phyloP scores from a whole-genome alignment of 2,329 filamentous ascomycete genomes.

The Rhynchosporium graminicola region DNA sequence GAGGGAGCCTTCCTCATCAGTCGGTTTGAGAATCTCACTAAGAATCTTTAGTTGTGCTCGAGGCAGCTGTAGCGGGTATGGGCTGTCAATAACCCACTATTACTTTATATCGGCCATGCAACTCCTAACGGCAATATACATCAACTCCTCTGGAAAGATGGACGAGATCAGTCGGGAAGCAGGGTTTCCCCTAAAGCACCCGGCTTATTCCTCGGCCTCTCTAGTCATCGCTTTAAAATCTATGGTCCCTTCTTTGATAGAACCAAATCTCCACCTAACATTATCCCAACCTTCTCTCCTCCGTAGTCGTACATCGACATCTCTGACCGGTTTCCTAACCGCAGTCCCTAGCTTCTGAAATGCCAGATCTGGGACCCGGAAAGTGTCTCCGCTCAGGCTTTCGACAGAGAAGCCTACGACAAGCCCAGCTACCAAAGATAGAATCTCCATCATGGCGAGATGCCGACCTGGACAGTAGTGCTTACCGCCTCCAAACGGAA shows the following conservation, averaged over 20 bases:
- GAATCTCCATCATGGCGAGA: slow-evolving; percentile 45
- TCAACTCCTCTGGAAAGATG: too few species aligned
- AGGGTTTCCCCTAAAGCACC: background rate
- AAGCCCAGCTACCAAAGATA: slow-evolving; percentile 41
- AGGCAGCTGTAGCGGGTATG: too few species aligned
- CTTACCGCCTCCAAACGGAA: slow-evolving; percentile 46
- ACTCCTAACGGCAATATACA: too few species aligned
- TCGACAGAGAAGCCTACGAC: slow-evolving; percentile 38
- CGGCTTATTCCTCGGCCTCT: slow-evolving; percentile 2
- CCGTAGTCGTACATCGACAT: slow-evolving; percentile 28
- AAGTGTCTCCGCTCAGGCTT: background rate
- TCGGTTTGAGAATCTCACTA: too few species aligned
- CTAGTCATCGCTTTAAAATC: slow-evolving; percentile 20
- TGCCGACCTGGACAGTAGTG: slow-evolving; percentile 45
- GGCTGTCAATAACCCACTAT: too few species aligned
- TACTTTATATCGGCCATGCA: too few species aligned
- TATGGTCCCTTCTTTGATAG: slow-evolving; percentile 17
- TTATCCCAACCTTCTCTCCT: slow-evolving; percentile 31
- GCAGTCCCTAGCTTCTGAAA: slow-evolving; percentile 33
- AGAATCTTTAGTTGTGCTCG: too few species aligned
- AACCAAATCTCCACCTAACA: slow-evolving; percentile 34
- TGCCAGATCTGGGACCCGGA: slow-evolving; percentile 25
- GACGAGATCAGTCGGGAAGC: too few species aligned
- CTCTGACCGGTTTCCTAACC: slow-evolving; percentile 34
- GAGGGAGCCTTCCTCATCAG: too few species aligned